A percentile compares a stretch with the other conserved stretches of the same genome.
Conservation (phyloP, 768 basidiomycete genomes). For the Trametes punicea region DNA sequence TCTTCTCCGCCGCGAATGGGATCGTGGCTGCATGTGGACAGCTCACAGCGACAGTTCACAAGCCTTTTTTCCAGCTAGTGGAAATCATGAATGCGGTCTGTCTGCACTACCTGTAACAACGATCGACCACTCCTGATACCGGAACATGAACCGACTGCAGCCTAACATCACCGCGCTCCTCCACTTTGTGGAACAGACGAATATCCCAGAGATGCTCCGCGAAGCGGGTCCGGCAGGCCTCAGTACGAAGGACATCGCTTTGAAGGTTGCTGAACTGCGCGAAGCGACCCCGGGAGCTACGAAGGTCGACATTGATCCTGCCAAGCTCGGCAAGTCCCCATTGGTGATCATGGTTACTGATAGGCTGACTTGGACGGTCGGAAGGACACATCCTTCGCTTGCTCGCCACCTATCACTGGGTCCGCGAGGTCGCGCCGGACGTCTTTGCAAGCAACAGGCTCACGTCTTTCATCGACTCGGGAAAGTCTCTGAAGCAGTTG, state of each 20-base stretch:
- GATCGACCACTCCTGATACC: neutral
- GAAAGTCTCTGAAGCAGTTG: conserved; percentile 37
- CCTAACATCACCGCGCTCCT: neutral
- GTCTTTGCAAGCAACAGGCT: conserved; percentile 70
- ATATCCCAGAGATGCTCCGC: conserved; percentile 65
- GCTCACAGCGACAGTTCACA: conserved; percentile 20
- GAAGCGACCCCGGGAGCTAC: neutral
- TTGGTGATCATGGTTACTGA: conserved; percentile 1
- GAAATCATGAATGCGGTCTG: conserved; percentile 62
- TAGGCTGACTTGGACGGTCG: neutral
- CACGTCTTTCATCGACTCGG: conserved; percentile 63
- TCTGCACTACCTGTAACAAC: neutral
- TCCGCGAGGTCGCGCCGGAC: conserved; percentile 63
- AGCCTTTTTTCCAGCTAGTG: conserved; percentile 51
- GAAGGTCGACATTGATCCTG: conserved; percentile 25
- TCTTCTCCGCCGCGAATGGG: conserved; percentile 20
- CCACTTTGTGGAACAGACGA: conserved; percentile 23
- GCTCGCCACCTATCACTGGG: conserved; percentile 72
- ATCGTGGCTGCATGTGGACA: conserved; percentile 27
- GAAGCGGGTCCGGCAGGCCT: conserved; percentile 54
- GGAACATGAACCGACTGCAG: neutral
- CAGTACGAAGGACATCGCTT: conserved; percentile 40
- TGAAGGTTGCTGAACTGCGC: conserved; percentile 1
- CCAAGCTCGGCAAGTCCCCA: conserved; percentile 46
- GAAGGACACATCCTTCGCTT: conserved; percentile 69